Evolutionary conservation across 2,329 filamentous ascomycete genomes (phyloP).

Genomic region (Hypoxylon sp.): DNA sequence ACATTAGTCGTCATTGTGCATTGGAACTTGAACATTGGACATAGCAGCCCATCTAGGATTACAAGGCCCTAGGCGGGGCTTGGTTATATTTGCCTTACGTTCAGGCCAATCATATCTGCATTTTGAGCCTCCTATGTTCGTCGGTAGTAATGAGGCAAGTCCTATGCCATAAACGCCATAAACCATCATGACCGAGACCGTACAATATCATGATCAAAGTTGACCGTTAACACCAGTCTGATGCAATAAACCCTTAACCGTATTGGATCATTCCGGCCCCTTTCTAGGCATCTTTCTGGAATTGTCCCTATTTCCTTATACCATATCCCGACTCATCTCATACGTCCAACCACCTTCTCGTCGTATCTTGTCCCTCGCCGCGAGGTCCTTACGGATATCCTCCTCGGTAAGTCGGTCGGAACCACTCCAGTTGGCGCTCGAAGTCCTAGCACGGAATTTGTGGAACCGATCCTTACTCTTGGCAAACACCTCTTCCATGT

Average conservation of each 20-base stretch:
- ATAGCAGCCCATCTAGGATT: background rate
- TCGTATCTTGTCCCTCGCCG: slow-evolving; percentile 75
- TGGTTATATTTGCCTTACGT: slow-evolving; percentile 24
- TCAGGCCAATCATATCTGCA: slow-evolving; percentile 19
- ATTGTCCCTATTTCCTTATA: slow-evolving; percentile 13
- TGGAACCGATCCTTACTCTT: slow-evolving; percentile 87
- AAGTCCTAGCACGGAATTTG: slow-evolving; percentile 90
- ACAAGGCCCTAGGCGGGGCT: slow-evolving; percentile 26
- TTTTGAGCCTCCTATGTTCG: slow-evolving; percentile 23
- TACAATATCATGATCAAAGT: slow-evolving; percentile 28
- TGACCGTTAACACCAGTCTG: slow-evolving; percentile 41
- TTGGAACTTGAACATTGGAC: background rate
- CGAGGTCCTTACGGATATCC: slow-evolving; percentile 77
- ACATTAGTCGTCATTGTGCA: slow-evolving; percentile 32
- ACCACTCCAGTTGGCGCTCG: slow-evolving; percentile 93
- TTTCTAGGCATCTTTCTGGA: background rate
- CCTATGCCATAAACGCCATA: slow-evolving; percentile 27
- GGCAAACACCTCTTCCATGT: slow-evolving; percentile 96
- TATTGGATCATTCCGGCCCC: background rate
- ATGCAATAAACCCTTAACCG: slow-evolving; percentile 40
- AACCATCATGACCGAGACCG: slow-evolving; percentile 20
- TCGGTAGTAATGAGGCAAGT: slow-evolving; percentile 21
- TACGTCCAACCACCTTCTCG: slow-evolving; percentile 80
- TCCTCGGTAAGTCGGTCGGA: slow-evolving; percentile 81
- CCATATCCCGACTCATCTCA: slow-evolving; percentile 54